A percentile compares a stretch with the other conserved stretches of the same genome.
These are phyloP conservation scores for Bipolaris victoriae DNA, from an alignment of 2,329 filamentous ascomycete genomes.

Conservation along the genomic window DNA sequence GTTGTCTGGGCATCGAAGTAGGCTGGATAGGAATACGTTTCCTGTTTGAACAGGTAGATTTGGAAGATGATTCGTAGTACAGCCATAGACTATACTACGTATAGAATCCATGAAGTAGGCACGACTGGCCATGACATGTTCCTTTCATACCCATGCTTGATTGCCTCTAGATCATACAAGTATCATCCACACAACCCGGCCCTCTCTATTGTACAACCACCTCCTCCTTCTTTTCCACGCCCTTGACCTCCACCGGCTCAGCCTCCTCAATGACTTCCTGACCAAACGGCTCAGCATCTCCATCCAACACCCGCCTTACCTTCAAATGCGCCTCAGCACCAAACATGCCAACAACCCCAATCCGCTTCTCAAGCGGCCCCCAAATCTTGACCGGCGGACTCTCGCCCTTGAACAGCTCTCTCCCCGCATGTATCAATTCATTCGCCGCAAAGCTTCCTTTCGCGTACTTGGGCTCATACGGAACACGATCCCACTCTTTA, in stretches of 20 bases:
- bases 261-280: constrained; percentile 17
- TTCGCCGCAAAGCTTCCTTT: constrained; percentile 41
- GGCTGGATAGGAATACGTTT: background rate
- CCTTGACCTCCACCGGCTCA: background rate
- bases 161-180: constrained; percentile 12
- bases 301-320: constrained; percentile 31
- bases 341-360: constrained; percentile 45
- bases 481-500: constrained; percentile 44
- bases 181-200: constrained; percentile 15
- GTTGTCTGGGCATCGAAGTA: constrained; percentile 52
- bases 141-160: background rate
- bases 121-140: background rate
- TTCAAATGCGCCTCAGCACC: constrained; percentile 37
- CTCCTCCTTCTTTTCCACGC: constrained; percentile 9
- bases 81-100: background rate
- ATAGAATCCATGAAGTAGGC: background rate
- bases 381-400: constrained; percentile 38
- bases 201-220: constrained; percentile 8
- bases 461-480: constrained; percentile 46
- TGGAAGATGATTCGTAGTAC: background rate
- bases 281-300: constrained; percentile 29
- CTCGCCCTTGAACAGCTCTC: constrained; percentile 43
- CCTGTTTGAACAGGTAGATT: background rate
- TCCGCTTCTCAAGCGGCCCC: constrained; percentile 36
- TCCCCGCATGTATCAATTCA: constrained; percentile 40